Evolutionary conservation across 2,329 filamentous ascomycete species (phyloP).

Genomic region (Capronia epimyces): DNA sequence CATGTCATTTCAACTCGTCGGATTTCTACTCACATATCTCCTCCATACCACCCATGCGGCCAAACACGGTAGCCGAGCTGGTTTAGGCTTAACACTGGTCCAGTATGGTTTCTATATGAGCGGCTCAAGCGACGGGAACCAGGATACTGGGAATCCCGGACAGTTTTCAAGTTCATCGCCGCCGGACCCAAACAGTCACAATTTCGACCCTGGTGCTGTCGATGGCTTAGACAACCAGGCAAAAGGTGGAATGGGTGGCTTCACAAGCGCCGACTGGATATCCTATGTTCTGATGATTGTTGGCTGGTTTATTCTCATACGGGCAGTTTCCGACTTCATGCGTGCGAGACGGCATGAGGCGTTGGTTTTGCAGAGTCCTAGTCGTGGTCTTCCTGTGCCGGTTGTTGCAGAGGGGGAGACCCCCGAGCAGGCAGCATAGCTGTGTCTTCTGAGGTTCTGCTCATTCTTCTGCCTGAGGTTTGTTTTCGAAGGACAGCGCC

Average conservation of each 20-base stretch:
- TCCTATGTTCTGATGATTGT: slow-evolving; percentile 93
- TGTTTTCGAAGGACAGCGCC: not conserved
- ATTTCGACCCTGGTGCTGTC: slow-evolving; percentile 72
- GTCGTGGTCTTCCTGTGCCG: slow-evolving; percentile 75
- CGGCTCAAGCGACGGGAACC: slow-evolving; percentile 46
- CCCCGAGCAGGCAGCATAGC: slow-evolving; percentile 67
- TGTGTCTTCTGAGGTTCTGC: not conserved
- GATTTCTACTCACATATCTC: slow-evolving; percentile 95
- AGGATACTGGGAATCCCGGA: slow-evolving; percentile 45
- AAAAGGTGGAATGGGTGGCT: slow-evolving; percentile 15
- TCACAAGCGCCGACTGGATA: slow-evolving; percentile 62
- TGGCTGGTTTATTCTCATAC: slow-evolving; percentile 95
- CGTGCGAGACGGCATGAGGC: slow-evolving; percentile 85
- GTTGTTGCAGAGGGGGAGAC: slow-evolving; percentile 82
- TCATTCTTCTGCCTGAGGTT: not conserved
- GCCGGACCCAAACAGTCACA: slow-evolving; percentile 80
- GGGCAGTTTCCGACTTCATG: slow-evolving; percentile 86
- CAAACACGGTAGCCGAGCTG: slow-evolving; percentile 92
- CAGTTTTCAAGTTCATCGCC: slow-evolving; percentile 57
- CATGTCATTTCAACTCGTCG: slow-evolving; percentile 93
- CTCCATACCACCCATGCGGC: slow-evolving; percentile 96
- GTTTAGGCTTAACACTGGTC: slow-evolving; percentile 88
- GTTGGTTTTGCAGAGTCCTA: slow-evolving; percentile 85
- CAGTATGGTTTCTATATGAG: slow-evolving; percentile 98
- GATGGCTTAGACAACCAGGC: slow-evolving; percentile 17